phyloP scores from a whole-genome alignment of 2,329 filamentous ascomycete genomes.

The Trichophyton mentagrophytes region DNA sequence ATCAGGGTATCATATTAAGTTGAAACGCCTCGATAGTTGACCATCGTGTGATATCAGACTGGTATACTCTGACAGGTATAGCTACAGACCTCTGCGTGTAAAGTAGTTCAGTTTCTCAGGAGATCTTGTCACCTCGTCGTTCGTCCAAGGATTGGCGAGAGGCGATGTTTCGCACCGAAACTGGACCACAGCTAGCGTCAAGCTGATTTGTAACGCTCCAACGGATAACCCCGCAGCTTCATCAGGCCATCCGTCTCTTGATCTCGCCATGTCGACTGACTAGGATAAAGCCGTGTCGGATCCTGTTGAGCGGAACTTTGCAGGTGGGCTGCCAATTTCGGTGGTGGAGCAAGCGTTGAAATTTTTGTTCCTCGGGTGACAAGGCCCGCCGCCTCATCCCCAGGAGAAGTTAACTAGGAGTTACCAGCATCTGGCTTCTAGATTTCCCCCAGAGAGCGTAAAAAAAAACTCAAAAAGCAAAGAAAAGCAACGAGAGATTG shows the following conservation, averaged over 20 bases:
- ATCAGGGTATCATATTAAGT: no score
- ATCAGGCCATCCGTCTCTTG: background rate
- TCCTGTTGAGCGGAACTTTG: background rate
- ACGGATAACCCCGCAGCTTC: background rate
- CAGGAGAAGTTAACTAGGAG: background rate
- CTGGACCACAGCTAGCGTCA: background rate
- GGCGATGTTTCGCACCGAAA: background rate
- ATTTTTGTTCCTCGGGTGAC: slow-evolving; percentile 3
- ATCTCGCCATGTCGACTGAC: background rate
- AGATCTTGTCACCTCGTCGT: no score
- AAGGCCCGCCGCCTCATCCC: slow-evolving; percentile 1
- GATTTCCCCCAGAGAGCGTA: background rate
- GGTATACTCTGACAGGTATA: no score
- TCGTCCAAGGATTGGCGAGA: background rate
- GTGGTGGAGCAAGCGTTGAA: background rate
- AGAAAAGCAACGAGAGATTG: background rate
- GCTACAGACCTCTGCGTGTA: no score
- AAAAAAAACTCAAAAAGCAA: background rate
- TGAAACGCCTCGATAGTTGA: no score
- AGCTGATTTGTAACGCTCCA: background rate
- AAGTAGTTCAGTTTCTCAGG: no score
- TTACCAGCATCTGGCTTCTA: background rate
- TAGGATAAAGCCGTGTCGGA: background rate
- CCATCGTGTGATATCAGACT: no score
- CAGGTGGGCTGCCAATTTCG: background rate